Base-by-base conservation (phyloP, 768 basidiomycete genomes). In the Nidularia sp. region DNA sequence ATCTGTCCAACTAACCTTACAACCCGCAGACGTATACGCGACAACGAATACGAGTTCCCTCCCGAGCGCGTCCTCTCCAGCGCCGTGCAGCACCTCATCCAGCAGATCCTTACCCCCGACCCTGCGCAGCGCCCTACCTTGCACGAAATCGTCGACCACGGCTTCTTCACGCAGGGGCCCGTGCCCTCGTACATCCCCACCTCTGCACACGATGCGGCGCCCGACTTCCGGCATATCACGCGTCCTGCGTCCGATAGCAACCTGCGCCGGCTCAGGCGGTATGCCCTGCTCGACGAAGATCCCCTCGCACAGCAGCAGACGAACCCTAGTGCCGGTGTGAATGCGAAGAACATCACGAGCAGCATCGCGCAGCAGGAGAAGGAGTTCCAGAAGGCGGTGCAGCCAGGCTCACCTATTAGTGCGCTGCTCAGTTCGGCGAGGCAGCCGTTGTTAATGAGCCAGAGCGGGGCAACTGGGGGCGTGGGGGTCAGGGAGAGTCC, bases 341-440 rank as follows among this genome's bases (percentile, higher is more conserved):
- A 54, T 22, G 59, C 60, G 35, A 77, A 74, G 62, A 78, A 71
- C 46, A 73, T 77, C 50, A 79, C 79, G 12, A 80, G 80, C 9
- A 87, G 77, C 44, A 84, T 88, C 52, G 86, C 86, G 2, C 81
- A 92, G 60, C 90, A 93, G 63, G 97, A 99, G 79, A 87, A 88
- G 66, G 97, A 98, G 67, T 98, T 98, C 85, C 88, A 90, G 73
- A 86, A 88, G 61, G 97, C 94, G 1, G 91, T 98, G 1, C 92
- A 94, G 63, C 96, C 95, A 5, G 93, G 91, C 42, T 91, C 88
- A 55, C 97, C 97, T 0, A 95, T 99, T 54, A 90, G 91, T 31
- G 92, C 91, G 2, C 71, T 99, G 47, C 79, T 99, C 60, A 88
- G 83, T 58, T 93, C 92, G 2, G 94, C 94, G 5, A 79, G 88